Evolutionary conservation across 306 rosid species (phyloP).

Genomic region (Oxytropis ochrocephala): DNA sequence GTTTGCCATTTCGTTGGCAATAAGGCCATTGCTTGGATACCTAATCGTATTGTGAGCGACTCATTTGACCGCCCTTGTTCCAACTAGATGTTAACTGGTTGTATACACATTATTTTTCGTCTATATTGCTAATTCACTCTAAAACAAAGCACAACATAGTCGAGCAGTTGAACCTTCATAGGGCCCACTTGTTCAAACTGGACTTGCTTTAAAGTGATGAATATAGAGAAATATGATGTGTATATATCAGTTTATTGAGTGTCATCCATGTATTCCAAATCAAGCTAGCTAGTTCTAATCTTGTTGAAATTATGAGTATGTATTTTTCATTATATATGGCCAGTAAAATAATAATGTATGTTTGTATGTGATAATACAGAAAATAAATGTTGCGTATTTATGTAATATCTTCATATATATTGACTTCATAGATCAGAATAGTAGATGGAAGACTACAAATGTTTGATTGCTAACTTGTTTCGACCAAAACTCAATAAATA

Average conservation of each 20-base stretch:
- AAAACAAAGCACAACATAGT: too few relatives aligned
- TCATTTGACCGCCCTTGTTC: background rate
- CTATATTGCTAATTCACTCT: background rate
- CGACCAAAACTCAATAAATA: too few relatives aligned
- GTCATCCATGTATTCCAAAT: background rate
- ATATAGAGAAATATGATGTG: background rate
- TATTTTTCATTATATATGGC: background rate
- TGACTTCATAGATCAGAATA: too few relatives aligned
- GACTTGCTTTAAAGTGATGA: background rate
- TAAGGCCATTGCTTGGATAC: background rate
- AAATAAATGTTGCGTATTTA: background rate
- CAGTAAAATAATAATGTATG: background rate
- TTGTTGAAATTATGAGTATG: background rate
- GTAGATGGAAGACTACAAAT: too few relatives aligned
- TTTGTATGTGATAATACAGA: background rate
- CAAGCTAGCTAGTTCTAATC: background rate
- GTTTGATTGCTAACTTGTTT: too few relatives aligned
- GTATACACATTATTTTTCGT: background rate
- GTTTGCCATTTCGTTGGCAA: slow-evolving; percentile 15
- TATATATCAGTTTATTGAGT: background rate
- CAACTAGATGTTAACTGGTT: background rate
- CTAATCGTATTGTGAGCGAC: background rate
- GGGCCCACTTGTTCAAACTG: background rate
- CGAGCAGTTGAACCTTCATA: background rate
- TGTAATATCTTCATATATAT: too few relatives aligned